Base-by-base conservation (phyloP, 2,329 filamentous ascomycete species). In the Colletotrichum simmondsii region DNA sequence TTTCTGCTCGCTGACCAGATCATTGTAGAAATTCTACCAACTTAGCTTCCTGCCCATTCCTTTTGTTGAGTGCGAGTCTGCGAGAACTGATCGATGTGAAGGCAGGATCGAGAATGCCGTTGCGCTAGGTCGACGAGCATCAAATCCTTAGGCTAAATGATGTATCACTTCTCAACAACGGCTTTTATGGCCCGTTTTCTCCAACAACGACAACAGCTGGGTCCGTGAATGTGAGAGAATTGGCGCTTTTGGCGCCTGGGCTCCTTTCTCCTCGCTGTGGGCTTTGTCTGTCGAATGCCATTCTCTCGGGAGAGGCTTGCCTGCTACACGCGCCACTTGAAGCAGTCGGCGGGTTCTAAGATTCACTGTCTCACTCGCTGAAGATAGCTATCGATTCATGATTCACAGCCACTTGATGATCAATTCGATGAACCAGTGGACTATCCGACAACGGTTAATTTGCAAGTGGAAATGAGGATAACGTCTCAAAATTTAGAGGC, bases 231-330 rank as follows among this genome's bases (percentile, higher is more conserved):
- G 30, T 65, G 10, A 7, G n/a, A 28, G 32, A 56, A 30, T 7
- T 24, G 11, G 54, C 14, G 26, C 32, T 35, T 52, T 49, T 26
- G 19, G 30, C 52, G 35, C 70, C 24, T 53, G 35, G 42, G n/a
- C 59, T 22, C n/a, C 16, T 22, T 26, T 37, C 56, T 56, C 58
- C 46, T 54, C 32, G 37, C n/a, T 64, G 37, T 26, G 22, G 56
- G 49, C 30, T 22, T 66, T 11, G 24, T 10, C 22, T 26, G 30
- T 32, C 64, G 30, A 26, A 49, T 42, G 46, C 61, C 32, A 60
- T 49, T 30, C 56, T n/a, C 42, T 22, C 70, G 70, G 66, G 60
- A 72, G 32, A 49, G 66, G 60, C 70, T 57, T 70, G 35, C 46
- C 60, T 65, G 46, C 56, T 67, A 65, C 60, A 10, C 30, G 42